Percentiles rank a stretch among this genome's conserved stretches.
These are phyloP conservation scores for Penicillium sp. DNA, from an alignment of 2,329 filamentous ascomycete species.

Conservation along the genomic window DNA sequence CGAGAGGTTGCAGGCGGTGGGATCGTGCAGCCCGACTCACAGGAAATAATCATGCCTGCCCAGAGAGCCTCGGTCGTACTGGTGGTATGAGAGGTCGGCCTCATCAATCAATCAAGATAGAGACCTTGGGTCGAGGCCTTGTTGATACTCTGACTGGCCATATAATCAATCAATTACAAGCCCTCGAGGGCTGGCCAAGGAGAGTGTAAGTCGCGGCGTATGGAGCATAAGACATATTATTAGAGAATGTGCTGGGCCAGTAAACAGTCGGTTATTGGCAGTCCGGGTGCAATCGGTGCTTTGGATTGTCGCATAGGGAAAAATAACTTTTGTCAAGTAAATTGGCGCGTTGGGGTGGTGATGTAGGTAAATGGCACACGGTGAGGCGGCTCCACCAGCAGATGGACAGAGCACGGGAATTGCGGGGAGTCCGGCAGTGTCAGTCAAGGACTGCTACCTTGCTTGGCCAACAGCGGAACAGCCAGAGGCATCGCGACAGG, in stretches of 20 bases:
- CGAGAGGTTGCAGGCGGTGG: background rate
- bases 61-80: background rate
- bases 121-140: background rate
- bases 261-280: constrained; percentile 4
- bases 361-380: background rate
- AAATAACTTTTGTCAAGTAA: background rate
- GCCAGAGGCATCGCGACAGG: background rate
- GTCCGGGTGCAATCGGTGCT: constrained; percentile 1
- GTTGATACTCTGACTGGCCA: background rate
- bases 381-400: constrained; percentile 1
- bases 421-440: background rate
- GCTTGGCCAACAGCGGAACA: constrained; percentile 1
- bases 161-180: background rate
- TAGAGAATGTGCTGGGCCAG: constrained; percentile 2
- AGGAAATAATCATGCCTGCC: background rate
- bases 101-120: background rate
- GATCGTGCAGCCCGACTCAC: background rate
- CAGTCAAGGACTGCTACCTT: constrained; percentile 4
- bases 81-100: background rate
- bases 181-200: background rate
- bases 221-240: background rate
- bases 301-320: constrained; percentile 13
- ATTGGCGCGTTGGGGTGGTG: constrained; percentile 7
- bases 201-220: background rate
- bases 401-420: background rate